A percentile compares a stretch with the other conserved stretches of the same genome.
These are phyloP conservation scores for Zasmidium citrigriseum DNA, from an alignment of 2,329 filamentous ascomycete genomes.

Conservation along the genomic window DNA sequence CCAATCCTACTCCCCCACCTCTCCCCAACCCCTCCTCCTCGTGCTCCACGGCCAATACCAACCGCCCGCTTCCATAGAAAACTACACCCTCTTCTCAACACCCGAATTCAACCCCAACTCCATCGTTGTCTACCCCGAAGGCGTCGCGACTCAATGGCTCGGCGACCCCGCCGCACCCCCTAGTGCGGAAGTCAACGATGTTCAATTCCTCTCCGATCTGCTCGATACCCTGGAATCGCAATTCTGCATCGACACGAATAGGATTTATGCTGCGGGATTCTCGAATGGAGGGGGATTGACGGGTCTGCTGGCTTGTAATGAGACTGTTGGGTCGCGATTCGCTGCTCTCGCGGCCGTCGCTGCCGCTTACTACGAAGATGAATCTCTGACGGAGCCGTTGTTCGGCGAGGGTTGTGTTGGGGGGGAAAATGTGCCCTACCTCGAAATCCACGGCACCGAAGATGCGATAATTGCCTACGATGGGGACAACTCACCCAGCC, in stretches of 20 bases:
- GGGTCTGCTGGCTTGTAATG: constrained; percentile 48
- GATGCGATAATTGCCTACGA: constrained; percentile 40
- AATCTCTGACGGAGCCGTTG: constrained; percentile 12
- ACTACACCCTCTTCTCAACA: constrained; percentile 45
- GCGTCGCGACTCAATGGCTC: constrained; percentile 41
- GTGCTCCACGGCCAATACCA: constrained; percentile 7
- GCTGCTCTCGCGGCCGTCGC: constrained; percentile 50
- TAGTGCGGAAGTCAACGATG: constrained; percentile 40
- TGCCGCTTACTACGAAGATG: constrained; percentile 41
- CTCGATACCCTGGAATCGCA: constrained; percentile 39
- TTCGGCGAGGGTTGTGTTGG: constrained; percentile 5
- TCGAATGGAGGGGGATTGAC: constrained; percentile 57
- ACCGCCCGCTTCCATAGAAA: constrained; percentile 2
- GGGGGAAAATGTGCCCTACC: constrained; percentile 31
- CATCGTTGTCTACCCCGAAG: constrained; percentile 49
- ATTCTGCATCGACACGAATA: constrained; percentile 47
- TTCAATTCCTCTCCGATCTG: constrained; percentile 46
- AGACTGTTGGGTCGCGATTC: constrained; percentile 38
- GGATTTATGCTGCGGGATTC: constrained; percentile 50
- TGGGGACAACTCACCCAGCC: constrained; percentile 28
- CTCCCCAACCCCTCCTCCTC: not conserved
- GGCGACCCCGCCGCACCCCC: constrained; percentile 42
- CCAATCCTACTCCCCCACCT: not conserved
- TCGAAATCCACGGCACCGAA: constrained; percentile 42
- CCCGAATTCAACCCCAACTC: constrained; percentile 39